Evolutionary conservation across 176 grass and related monocot genomes (phyloP).

Genomic region (Avena insularis): DNA sequence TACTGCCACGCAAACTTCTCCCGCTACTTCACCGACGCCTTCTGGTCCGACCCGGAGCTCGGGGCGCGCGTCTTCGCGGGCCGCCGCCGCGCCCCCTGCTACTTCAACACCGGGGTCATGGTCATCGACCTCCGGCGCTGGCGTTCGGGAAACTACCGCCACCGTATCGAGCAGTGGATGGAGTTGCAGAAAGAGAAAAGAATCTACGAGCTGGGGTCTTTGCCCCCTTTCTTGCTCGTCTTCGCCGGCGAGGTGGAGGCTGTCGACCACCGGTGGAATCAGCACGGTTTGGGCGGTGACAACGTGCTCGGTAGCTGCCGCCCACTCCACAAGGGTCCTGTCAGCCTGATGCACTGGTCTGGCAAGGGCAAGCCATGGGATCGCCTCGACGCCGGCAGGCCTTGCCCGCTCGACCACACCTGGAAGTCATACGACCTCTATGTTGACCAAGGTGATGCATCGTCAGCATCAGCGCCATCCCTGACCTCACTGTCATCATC

Average conservation of each 20-base stretch:
- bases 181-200: conserved; percentile 67
- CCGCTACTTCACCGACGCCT: conserved; percentile 67
- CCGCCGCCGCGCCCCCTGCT: conserved; percentile 58
- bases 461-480: conserved; percentile 43
- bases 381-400: conserved; percentile 69
- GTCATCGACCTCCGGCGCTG: conserved; percentile 75
- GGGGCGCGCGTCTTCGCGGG: conserved; percentile 48
- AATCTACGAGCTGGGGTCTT: conserved; percentile 87
- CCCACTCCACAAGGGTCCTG: conserved; percentile 76
- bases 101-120: conserved; percentile 84
- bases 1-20: conserved; percentile 80
- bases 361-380: conserved; percentile 94
- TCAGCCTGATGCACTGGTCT: conserved; percentile 94
- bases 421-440: conserved; percentile 86
- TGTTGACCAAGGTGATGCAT: conserved; percentile 33
- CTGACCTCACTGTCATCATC: conserved; percentile 42
- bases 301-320: conserved; percentile 84
- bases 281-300: conserved; percentile 93
- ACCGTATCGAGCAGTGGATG: conserved; percentile 80
- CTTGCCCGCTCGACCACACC: conserved; percentile 74
- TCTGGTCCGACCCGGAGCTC: conserved; percentile 64
- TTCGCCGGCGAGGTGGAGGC: conserved; percentile 88
- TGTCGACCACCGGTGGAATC: conserved; percentile 94
- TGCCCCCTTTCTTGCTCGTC: conserved; percentile 86
- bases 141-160: conserved; percentile 73